A percentile compares a stretch with the other conserved stretches of the same genome.
phyloP scores from a whole-genome alignment of 306 rosid genomes.

The Vigna reflexopilosa region DNA sequence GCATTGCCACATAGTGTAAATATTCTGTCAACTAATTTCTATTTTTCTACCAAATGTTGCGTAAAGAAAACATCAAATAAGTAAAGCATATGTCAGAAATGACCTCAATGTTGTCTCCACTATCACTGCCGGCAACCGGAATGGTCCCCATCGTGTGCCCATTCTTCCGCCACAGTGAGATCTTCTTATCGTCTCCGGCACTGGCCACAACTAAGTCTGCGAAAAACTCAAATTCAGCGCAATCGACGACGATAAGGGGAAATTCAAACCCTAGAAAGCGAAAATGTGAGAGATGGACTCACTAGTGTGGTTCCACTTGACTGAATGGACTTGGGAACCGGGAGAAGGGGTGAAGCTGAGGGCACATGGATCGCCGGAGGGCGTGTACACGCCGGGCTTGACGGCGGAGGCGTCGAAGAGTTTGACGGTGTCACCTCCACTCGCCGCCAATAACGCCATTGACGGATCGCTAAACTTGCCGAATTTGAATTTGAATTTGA shows the following conservation, averaged over 20 bases:
- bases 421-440: slow-evolving; percentile 95
- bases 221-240: slow-evolving; percentile 33
- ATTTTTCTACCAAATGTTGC: background rate
- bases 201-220: slow-evolving; percentile 97
- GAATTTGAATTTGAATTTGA: slow-evolving; percentile 12
- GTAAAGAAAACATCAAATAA: background rate
- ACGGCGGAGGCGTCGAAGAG: slow-evolving; percentile 88
- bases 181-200: slow-evolving; percentile 97
- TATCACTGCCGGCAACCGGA: slow-evolving; percentile 79
- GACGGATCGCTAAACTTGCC: slow-evolving; percentile 63
- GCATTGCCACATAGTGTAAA: background rate
- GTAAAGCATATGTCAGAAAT: slow-evolving; percentile 6
- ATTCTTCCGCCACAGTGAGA: slow-evolving; percentile 86
- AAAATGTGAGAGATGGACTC: slow-evolving; percentile 42
- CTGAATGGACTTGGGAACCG: slow-evolving; percentile 80
- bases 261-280: slow-evolving; percentile 35
- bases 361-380: slow-evolving; percentile 81
- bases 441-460: slow-evolving; percentile 78
- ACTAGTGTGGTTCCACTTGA: slow-evolving; percentile 99
- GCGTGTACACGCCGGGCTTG: slow-evolving; percentile 54
- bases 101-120: slow-evolving; percentile 88
- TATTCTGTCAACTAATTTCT: background rate
- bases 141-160: slow-evolving; percentile 98
- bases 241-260: slow-evolving; percentile 15
- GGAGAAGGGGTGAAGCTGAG: slow-evolving; percentile 90